Base-by-base conservation (phyloP, 1,284 basidiomycete genomes). In the Hymenochaete sp. region DNA sequence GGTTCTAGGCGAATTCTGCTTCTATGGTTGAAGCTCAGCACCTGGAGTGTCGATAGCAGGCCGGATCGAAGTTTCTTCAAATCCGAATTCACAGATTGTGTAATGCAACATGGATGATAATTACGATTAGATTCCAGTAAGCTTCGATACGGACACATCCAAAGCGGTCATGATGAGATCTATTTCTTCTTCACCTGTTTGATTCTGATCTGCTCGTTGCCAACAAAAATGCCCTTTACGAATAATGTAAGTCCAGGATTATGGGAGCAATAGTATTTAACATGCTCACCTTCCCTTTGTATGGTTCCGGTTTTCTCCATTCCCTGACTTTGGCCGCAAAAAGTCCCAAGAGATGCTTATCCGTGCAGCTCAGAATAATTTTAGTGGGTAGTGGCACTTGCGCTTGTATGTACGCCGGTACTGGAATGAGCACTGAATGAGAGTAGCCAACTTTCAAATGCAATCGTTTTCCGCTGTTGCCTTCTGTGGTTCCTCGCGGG, bases 161-260 rank as follows among this genome's bases (percentile, higher is more conserved):
- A 31, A 31, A 10, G 10, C 14, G 28, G 9, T 31, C 28, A 10
- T 10, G 28, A 31, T 31, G 28, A 14, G 14, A 19, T 35, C 13
- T 88, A 97, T 73, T 97, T 96, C 75, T 96, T 97, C 75, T 93
- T 95, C 50, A 93, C 81, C 52, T 82, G 80, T 69, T 90, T 95
- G 52, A 96, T 80, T 60, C 82, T 77, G 57, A 96, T 85, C 38
- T 82, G 85, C 66, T 98, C 93, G 55, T 79, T 76, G 24, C 85
- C 86, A 40, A 97, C 79, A 61, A 97, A 96, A 53, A 98, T 82
- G 50, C 93, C 93, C 83, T 93, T 54, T 38, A 44, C 52, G 19
- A 21, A 45, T 38, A 13, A 42, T 40, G 14, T 16, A 48, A 26
- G 29, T 26, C 44, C 46, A 36, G 3, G 40, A 43, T 28, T 46